phyloP scores from a whole-genome alignment of 805 yeast genomes.

The Suhomyces canberraensis region DNA sequence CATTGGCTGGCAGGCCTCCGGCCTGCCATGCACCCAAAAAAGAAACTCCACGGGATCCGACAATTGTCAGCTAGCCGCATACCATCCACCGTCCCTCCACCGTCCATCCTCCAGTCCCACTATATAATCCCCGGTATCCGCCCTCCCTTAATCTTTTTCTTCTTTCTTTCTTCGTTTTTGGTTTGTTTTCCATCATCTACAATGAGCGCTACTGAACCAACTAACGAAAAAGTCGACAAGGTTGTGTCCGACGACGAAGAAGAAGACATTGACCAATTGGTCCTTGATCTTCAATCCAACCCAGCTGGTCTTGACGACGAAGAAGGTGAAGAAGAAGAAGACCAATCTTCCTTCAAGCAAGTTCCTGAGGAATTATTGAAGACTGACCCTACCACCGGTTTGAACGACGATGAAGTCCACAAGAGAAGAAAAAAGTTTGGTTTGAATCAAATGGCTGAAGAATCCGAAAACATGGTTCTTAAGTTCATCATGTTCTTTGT shows the following conservation, averaged over 20 bases:
- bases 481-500: conserved; percentile 85
- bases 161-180: conserved; percentile 2
- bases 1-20: no score
- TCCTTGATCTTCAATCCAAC: conserved; percentile 75
- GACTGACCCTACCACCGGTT: conserved; percentile 78
- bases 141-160: neutral
- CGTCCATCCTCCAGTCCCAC: neutral
- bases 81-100: neutral
- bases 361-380: conserved; percentile 84
- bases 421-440: conserved; percentile 90
- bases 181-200: conserved; percentile 6
- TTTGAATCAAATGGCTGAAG: conserved; percentile 88
- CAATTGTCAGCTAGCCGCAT: conserved; percentile 3
- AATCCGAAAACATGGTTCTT: conserved; percentile 70
- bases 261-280: conserved; percentile 60
- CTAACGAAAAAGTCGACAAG: conserved; percentile 51
- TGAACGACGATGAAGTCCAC: conserved; percentile 70
- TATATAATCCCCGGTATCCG: neutral
- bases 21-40: conserved; percentile 1
- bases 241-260: conserved; percentile 53
- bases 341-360: conserved; percentile 50
- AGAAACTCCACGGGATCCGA: neutral
- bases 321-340: conserved; percentile 19
- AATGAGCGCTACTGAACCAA: conserved; percentile 48
- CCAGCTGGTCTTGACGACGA: conserved; percentile 32